phyloP scores from a whole-genome alignment of 495 filamentous ascomycete genomes.

The Penicillium atrosanguineum region DNA sequence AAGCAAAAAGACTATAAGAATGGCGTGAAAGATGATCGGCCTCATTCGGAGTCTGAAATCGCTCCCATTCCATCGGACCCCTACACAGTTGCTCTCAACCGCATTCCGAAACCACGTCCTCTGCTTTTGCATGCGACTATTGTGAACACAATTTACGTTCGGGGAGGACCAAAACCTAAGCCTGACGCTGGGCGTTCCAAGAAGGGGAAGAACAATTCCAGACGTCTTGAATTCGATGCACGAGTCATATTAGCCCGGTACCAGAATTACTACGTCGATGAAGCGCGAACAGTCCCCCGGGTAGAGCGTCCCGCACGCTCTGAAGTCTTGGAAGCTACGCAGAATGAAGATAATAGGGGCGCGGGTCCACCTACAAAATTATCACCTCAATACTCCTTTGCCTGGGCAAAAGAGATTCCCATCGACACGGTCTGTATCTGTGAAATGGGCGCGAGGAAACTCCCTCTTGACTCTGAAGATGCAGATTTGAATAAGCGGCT shows the following conservation, averaged over 20 bases:
- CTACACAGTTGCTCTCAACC: constrained; percentile 9
- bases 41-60: neutral
- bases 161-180: constrained; percentile 30
- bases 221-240: constrained; percentile 39
- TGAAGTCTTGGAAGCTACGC: neutral
- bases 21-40: neutral
- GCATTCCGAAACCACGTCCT: constrained; percentile 44
- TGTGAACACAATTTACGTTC: constrained; percentile 80
- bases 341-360: neutral
- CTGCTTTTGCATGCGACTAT: constrained; percentile 82
- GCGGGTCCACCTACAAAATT: neutral
- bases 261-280: constrained; percentile 34
- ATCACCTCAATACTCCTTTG: constrained; percentile 23
- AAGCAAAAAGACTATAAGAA: constrained; percentile 4
- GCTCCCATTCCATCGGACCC: constrained; percentile 1
- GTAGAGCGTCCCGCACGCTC: neutral
- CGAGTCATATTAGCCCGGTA: constrained; percentile 31
- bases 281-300: constrained; percentile 19
- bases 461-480: constrained; percentile 30
- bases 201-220: constrained; percentile 31
- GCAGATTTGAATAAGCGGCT: constrained; percentile 32
- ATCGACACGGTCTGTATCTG: constrained; percentile 68
- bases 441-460: constrained; percentile 72
- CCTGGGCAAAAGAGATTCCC: constrained; percentile 62
- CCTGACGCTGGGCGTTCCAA: constrained; percentile 11